Evolutionary conservation across 148 eudicot genomes (phyloP), one percentile per base, ranked within the genome.

Genomic region (Camellia japonica): DNA sequence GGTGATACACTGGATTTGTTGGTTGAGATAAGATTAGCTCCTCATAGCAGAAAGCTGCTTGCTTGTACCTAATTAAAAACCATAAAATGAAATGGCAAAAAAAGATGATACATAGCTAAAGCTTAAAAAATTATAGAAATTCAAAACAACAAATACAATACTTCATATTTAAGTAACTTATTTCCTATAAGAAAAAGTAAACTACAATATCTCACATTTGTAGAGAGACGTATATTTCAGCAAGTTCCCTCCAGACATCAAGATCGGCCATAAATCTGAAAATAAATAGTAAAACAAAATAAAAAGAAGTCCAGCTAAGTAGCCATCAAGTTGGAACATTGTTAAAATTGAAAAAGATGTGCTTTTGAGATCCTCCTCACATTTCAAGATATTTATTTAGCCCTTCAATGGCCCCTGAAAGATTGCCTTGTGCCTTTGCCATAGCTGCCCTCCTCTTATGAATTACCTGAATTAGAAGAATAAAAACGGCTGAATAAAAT

Each of bases 171-270:
- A 16, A 19, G 42, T 23, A 23, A 60, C 56, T 51, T 14, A 54
- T 47, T 60, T 44, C 69, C 64, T 16, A 14, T 7, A 18, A 80
- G n/a, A 63, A 79, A 73, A 30, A 7, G n/a, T 0, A 12, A 74
- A 72, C 18, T 18, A 49, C 30, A 73, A 74, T 56, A 75, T 69
- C 94, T 90, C 85, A 96, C 99, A 96, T 96, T 89, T 96, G 99
- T 72, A 96, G 80, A 63, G 98, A 92, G 74, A 96, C 86, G 49
- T 96, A 96, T 41, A 91, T 90, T 84, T 96, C 99, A 75, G 90
- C 99, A 79, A 96, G 94, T 80, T 96, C 99, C 80, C 98, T 96
- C 99, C 99, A 96, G 65, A 97, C 99, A 82, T 96, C 99, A 83
- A 88, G 94, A 90, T 96, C 99, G 23, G 99, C 99, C 99, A 96